phyloP scores from a whole-genome alignment of 768 basidiomycete species.

The Tricholoma saponaceum region DNA sequence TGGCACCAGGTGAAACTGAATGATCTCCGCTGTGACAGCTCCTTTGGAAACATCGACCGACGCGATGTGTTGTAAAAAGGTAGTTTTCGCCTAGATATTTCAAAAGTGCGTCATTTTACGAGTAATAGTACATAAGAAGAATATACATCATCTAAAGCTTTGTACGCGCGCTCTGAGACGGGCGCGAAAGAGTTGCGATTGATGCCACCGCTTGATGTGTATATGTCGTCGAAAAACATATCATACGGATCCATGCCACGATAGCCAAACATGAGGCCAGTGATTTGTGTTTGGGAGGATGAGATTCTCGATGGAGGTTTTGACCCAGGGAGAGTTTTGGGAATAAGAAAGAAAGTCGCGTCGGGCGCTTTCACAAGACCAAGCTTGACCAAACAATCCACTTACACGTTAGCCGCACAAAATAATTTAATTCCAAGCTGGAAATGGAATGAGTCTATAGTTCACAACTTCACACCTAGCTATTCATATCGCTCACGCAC shows the following conservation, averaged over 20 bases:
- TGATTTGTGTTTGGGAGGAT: not conserved
- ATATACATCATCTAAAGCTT: not conserved
- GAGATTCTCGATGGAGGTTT: too few species aligned
- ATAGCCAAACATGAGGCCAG: not conserved
- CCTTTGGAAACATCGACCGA: not conserved
- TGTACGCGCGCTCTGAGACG: not conserved
- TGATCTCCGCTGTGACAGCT: not conserved
- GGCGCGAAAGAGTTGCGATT: not conserved
- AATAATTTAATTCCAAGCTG: not conserved
- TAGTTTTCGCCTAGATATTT: not conserved
- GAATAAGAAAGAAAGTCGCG: too few species aligned
- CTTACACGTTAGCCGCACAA: not conserved
- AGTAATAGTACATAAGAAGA: not conserved
- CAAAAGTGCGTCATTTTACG: not conserved
- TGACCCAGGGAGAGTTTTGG: too few species aligned
- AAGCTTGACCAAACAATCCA: not conserved
- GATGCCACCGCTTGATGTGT: not conserved
- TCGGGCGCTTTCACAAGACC: not conserved
- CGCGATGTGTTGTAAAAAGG: not conserved
- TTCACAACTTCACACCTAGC: conserved; percentile 34
- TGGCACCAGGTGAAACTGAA: not conserved
- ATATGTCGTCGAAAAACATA: not conserved
- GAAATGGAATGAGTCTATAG: not conserved
- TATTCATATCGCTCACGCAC: conserved; percentile 93
- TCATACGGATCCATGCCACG: not conserved